Evolutionary conservation across 495 filamentous ascomycete species (phyloP).

Genomic region (Trichoderma parareesei): DNA sequence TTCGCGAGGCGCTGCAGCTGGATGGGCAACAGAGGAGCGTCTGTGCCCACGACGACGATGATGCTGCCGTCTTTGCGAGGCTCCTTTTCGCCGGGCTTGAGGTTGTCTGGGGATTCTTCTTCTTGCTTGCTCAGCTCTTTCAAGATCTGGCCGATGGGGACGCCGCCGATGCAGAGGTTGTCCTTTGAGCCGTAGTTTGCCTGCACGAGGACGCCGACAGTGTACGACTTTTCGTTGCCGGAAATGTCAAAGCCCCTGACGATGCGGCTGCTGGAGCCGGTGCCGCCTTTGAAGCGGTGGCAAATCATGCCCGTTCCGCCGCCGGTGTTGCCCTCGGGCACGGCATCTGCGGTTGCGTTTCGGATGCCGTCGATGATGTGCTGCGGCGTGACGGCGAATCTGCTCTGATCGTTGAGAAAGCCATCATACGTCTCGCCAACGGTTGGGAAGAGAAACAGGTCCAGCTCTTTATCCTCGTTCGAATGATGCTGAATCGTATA

Average conservation of each 20-base stretch:
- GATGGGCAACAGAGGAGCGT: constrained; percentile 41
- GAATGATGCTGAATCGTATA: constrained; percentile 33
- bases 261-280: constrained; percentile 39
- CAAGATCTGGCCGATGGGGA: constrained; percentile 40
- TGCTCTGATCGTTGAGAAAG: constrained; percentile 36
- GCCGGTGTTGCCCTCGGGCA: constrained; percentile 43
- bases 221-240: constrained; percentile 29
- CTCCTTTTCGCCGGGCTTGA: constrained; percentile 18
- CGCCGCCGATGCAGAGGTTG: constrained; percentile 39
- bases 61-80: constrained; percentile 40
- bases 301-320: constrained; percentile 49
- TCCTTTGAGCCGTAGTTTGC: constrained; percentile 40
- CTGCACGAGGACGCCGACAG: constrained; percentile 43
- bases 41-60: constrained; percentile 44
- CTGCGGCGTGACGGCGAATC: constrained; percentile 32
- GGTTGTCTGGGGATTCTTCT: constrained; percentile 13
- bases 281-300: constrained; percentile 45
- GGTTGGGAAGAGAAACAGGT: constrained; percentile 41
- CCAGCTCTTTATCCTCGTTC: constrained; percentile 24
- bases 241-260: constrained; percentile 28
- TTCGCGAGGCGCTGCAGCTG: constrained; percentile 46
- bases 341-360: constrained; percentile 26
- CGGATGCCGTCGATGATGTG: constrained; percentile 38
- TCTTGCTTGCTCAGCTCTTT: constrained; percentile 22
- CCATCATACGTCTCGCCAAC: constrained; percentile 49